Evolutionary conservation across 345 rosid genomes (phyloP), one percentile per base, ranked within the genome.

Genomic region (Stellera chamaejasme): DNA sequence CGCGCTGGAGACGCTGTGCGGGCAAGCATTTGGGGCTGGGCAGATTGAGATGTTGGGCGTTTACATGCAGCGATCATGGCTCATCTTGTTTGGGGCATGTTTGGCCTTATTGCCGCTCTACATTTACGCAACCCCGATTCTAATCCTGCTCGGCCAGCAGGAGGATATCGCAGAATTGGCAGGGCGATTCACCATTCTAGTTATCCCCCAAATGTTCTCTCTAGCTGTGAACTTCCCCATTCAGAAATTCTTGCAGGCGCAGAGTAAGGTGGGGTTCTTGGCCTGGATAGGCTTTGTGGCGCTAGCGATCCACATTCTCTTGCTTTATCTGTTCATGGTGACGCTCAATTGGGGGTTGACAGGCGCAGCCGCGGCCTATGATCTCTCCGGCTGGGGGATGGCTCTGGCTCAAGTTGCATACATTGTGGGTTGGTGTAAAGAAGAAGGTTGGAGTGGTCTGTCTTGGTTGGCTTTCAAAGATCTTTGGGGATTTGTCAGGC

Each of bases 21-120:
- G 99, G 12, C 99, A 93, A 57, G 97, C 99, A 62, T 93, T 78
- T 64, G 99, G 99, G 14, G 96, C 96, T 10, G 99, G 97, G 26
- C 92, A 87, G 68, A 41, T 68, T 39, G 66, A 74, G 14, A 61
- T 89, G 70, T 79, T 89, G 11, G 99, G 99, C 4, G 85, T 93
- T n/a, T 89, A 93, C 69, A 70, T 87, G 88, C 99, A 93, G 59
- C 84, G 99, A 16, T 89, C 99, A 13, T 77, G 86, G 89, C 71
- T 93, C 56, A 84, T 93, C 69, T 79, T 89, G 47, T 62, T 74
- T 2, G 87, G 58, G 1, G 76, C 97, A 43, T 87, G 92, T 62
- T 46, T 89, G 47, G 68, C 67, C 51, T 54, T 87, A 51, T 64
- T 83, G 56, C 99, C 96, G 0, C 90, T 89, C 27, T 93, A 85